These are phyloP conservation scores for Triticum timopheevii DNA, from an alignment of 176 grass and related monocot genomes.

Conservation along the genomic window DNA sequence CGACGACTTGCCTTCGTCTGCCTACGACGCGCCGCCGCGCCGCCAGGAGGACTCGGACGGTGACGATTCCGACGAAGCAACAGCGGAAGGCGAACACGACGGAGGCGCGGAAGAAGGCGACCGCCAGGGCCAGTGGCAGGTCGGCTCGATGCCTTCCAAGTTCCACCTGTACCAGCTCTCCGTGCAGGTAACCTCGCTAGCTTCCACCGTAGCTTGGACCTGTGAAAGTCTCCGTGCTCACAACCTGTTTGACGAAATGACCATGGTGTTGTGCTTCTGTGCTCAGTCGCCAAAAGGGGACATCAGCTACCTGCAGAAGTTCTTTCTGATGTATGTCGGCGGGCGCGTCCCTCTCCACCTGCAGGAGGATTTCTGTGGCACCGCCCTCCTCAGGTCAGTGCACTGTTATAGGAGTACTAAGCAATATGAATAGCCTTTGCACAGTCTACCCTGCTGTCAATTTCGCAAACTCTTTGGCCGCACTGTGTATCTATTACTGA, in stretches of 20 bases:
- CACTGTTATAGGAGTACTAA: not conserved
- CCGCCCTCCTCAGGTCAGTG: conserved; percentile 76
- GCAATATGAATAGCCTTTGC: conserved; percentile 6
- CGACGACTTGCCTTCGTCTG: conserved; percentile 56
- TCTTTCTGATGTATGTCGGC: conserved; percentile 88
- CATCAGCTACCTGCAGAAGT: conserved; percentile 81
- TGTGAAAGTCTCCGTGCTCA: not conserved
- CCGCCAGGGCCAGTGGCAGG: not conserved
- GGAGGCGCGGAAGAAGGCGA: conserved; percentile 18
- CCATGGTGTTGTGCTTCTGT: not conserved
- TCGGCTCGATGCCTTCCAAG: conserved; percentile 55
- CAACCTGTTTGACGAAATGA: conserved; percentile 33
- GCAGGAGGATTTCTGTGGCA: conserved; percentile 96
- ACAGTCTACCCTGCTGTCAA: not conserved
- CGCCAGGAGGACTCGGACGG: conserved; percentile 25
- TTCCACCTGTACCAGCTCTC: conserved; percentile 86
- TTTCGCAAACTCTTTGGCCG: not conserved
- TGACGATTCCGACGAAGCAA: conserved; percentile 32
- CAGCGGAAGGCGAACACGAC: conserved; percentile 35
- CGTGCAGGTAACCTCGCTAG: conserved; percentile 57
- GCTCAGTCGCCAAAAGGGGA: conserved; percentile 82
- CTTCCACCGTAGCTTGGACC: not conserved
- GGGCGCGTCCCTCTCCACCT: conserved; percentile 71
- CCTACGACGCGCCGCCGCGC: conserved; percentile 38
- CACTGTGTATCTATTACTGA: not conserved